A percentile compares a stretch with the other conserved stretches of the same genome.
Evolutionary conservation across 2,329 filamentous ascomycete genomes (phyloP).

Genomic region (Diaporthe ampelina): DNA sequence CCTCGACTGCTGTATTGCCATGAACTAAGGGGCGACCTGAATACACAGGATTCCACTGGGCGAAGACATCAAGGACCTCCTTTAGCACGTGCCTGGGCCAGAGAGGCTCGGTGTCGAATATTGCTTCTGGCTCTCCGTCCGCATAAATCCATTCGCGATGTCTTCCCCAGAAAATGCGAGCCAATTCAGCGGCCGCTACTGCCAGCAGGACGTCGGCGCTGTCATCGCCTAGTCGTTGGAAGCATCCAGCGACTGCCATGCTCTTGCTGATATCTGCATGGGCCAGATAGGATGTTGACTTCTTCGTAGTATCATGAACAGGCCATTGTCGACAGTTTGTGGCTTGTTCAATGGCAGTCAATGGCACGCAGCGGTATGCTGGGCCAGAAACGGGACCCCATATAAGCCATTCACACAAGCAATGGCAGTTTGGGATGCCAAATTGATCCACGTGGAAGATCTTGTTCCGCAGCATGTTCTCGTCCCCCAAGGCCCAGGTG

Average conservation of each 20-base stretch:
- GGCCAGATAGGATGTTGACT: neutral
- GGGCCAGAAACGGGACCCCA: slow-evolving; percentile 3
- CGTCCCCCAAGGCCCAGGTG: neutral
- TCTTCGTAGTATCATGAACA: fast-evolving
- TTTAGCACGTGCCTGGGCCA: neutral
- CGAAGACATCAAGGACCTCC: neutral
- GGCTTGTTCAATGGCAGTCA: neutral
- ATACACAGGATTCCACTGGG: neutral
- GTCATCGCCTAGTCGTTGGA: neutral
- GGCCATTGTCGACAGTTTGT: neutral
- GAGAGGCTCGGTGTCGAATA: neutral
- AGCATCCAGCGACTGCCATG: neutral
- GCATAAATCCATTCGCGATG: fast-evolving
- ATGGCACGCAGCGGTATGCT: neutral
- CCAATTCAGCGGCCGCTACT: neutral
- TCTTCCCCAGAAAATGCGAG: neutral
- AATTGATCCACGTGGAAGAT: neutral
- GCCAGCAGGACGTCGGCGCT: neutral
- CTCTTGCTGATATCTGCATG: neutral
- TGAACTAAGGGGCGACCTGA: neutral
- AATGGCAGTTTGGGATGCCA: neutral
- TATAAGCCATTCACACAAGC: neutral
- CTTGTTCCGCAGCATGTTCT: neutral
- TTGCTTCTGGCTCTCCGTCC: neutral
- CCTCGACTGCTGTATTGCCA: neutral